Evolutionary conservation across 345 rosid genomes (phyloP).

Genomic region (Anastatica hierochuntica): DNA sequence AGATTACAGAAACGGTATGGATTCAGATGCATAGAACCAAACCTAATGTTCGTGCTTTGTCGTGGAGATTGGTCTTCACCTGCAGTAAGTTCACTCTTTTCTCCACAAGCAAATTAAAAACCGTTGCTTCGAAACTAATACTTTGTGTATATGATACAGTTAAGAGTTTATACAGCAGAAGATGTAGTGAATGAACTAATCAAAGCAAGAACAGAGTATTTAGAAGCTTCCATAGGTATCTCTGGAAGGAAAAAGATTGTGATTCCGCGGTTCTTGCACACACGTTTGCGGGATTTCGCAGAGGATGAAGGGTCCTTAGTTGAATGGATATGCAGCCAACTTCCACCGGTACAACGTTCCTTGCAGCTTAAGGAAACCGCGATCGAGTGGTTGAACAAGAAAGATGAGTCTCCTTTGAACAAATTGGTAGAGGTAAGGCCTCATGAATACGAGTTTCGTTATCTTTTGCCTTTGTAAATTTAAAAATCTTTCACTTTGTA

Average conservation of each 20-base stretch:
- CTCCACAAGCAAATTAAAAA: background rate
- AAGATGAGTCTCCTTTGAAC: conserved; percentile 3
- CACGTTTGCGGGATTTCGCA: conserved; percentile 17
- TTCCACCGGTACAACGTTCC: conserved; percentile 28
- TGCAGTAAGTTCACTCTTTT: conserved; percentile 22
- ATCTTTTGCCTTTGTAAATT: conserved; percentile 19
- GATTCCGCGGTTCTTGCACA: conserved; percentile 17
- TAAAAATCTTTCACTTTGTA: too few relatives aligned
- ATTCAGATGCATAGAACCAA: conserved; percentile 26
- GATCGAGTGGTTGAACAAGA: conserved; percentile 19
- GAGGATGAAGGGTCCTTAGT: conserved; percentile 22
- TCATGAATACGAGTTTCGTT: conserved; percentile 29
- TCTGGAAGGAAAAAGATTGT: conserved; percentile 21
- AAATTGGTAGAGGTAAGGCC: conserved; percentile 23
- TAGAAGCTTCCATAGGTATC: conserved; percentile 27
- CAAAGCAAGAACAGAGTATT: conserved; percentile 27
- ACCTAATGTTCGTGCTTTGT: conserved; percentile 27
- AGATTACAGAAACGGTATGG: conserved; percentile 14
- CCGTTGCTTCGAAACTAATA: background rate
- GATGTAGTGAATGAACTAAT: conserved; percentile 28
- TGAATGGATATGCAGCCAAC: conserved; percentile 27
- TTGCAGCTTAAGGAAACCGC: conserved; percentile 25
- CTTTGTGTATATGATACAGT: conserved; percentile 4
- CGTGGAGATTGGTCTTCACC: conserved; percentile 34
- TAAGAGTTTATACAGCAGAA: conserved; percentile 27